A percentile compares a stretch with the other conserved stretches of the same genome.
Evolutionary conservation across 2,329 filamentous ascomycete genomes (phyloP).

Genomic region (Botrytis tulipae): DNA sequence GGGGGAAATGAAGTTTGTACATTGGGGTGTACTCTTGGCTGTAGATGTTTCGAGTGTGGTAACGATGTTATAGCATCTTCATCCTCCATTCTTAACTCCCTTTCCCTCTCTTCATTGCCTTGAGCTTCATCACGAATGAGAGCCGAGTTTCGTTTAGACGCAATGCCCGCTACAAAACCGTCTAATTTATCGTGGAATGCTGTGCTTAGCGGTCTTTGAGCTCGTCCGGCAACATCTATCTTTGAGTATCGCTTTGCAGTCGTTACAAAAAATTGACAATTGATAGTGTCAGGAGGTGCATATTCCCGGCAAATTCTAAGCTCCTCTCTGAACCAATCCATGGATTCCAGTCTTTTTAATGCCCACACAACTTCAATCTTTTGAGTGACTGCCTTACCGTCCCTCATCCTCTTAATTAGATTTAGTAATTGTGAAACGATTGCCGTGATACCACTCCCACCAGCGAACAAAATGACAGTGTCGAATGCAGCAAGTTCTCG

Average conservation of each 20-base stretch:
- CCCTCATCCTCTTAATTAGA: constrained; percentile 94
- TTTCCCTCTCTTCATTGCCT: constrained; percentile 75
- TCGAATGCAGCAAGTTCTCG: constrained; percentile 89
- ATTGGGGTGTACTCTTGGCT: constrained; percentile 47
- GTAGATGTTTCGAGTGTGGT: constrained; percentile 65
- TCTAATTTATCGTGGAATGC: constrained; percentile 84
- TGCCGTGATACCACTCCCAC: constrained; percentile 91
- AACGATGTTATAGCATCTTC: constrained; percentile 83
- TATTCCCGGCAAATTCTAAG: constrained; percentile 86
- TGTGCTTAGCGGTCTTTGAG: constrained; percentile 65
- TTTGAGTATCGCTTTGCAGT: constrained; percentile 55
- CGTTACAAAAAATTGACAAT: constrained; percentile 94
- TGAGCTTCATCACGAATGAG: constrained; percentile 78
- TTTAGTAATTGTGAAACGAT: constrained; percentile 88
- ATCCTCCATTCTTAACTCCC: constrained; percentile 75
- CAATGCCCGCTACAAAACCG: constrained; percentile 82
- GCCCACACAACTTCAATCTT: constrained; percentile 93
- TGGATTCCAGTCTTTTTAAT: constrained; percentile 82
- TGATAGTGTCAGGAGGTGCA: constrained; percentile 82
- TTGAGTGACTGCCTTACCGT: constrained; percentile 89
- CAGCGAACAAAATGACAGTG: constrained; percentile 87
- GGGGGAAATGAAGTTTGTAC: constrained; percentile 35
- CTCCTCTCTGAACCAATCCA: constrained; percentile 98
- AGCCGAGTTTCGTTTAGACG: constrained; percentile 81
- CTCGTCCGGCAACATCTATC: constrained; percentile 43